Evolutionary conservation across 345 rosid species (phyloP).

Genomic region (Aquilaria yunnanensis): DNA sequence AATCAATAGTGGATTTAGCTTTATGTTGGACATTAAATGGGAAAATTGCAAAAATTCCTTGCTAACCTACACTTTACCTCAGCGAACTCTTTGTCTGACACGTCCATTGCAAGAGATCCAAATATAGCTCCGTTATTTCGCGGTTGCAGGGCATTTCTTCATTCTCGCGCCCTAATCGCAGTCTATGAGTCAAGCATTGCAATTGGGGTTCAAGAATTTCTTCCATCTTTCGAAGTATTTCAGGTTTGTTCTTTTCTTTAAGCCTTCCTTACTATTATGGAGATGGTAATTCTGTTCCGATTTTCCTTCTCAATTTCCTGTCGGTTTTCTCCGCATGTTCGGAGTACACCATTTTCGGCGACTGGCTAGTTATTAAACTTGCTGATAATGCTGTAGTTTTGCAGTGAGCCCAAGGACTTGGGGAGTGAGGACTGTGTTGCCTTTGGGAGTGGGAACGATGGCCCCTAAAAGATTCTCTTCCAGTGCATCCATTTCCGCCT

Average conservation of each 20-base stretch:
- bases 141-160: background rate
- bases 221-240: constrained; percentile 26
- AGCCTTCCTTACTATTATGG: constrained; percentile 2
- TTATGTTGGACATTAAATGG: too few species aligned
- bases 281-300: background rate
- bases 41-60: too few species aligned
- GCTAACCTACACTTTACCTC: too few species aligned
- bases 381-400: constrained; percentile 34
- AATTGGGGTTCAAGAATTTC: constrained; percentile 32
- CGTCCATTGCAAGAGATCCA: too few species aligned
- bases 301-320: too few species aligned
- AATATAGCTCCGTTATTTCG: background rate
- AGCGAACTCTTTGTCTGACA: too few species aligned
- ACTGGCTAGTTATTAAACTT: constrained; percentile 5
- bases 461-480: constrained; percentile 36
- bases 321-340: background rate
- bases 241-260: constrained; percentile 7
- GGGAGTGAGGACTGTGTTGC: constrained; percentile 22
- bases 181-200: constrained; percentile 36
- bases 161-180: background rate
- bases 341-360: background rate
- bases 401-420: constrained; percentile 30
- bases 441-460: constrained; percentile 25
- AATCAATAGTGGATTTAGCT: too few species aligned
- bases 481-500: constrained; percentile 16